These are phyloP conservation scores for Sclerotinia trifoliorum DNA, from an alignment of 2,329 filamentous ascomycete species.

Conservation along the genomic window DNA sequence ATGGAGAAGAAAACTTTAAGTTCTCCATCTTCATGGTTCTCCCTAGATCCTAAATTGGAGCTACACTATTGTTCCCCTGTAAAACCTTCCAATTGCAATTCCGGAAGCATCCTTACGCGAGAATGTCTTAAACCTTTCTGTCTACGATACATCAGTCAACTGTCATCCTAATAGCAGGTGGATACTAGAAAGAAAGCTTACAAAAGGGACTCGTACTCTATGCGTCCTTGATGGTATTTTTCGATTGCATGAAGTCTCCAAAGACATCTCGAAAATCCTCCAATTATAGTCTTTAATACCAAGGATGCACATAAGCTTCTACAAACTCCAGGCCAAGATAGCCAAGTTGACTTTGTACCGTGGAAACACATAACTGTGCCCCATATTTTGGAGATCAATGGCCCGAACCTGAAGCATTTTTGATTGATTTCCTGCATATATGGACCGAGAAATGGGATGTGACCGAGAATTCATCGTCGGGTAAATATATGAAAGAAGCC, in stretches of 20 bases:
- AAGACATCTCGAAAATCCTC: not conserved
- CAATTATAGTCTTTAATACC: not conserved
- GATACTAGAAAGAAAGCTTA: not conserved
- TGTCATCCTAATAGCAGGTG: not conserved
- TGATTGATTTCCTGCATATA: not conserved
- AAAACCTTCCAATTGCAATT: too few species aligned
- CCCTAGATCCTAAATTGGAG: too few species aligned
- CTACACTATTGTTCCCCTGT: too few species aligned
- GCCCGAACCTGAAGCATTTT: not conserved
- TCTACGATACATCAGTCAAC: too few species aligned
- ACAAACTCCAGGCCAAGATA: not conserved
- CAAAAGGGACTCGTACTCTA: not conserved
- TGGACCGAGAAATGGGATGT: not conserved
- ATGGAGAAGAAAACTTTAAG: too few species aligned
- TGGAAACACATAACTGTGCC: too few species aligned
- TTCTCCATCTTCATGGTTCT: too few species aligned
- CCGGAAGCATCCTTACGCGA: too few species aligned
- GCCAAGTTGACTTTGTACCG: too few species aligned
- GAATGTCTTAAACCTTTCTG: too few species aligned
- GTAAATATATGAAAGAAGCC: not conserved
- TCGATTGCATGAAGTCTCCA: too few species aligned
- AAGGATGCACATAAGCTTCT: not conserved
- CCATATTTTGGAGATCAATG: not conserved
- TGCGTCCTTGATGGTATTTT: not conserved
- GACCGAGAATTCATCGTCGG: not conserved